Evolutionary conservation across 2,329 filamentous ascomycete genomes (phyloP).

Genomic region (Coniosporium tulheliwenetii): DNA sequence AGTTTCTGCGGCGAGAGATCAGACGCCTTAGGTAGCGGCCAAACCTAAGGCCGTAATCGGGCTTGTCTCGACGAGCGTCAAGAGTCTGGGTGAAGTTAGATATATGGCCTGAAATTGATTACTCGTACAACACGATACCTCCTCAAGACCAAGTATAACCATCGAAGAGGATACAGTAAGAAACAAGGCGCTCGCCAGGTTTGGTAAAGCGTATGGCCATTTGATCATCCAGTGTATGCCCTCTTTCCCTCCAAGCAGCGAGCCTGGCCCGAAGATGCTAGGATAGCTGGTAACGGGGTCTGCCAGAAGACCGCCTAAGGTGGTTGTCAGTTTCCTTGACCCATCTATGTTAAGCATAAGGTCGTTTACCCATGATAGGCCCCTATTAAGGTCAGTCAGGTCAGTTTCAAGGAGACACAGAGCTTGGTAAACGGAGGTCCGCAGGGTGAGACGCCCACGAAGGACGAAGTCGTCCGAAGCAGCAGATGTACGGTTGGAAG

Average conservation of each 20-base stretch:
- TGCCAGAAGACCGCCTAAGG: constrained; percentile 51
- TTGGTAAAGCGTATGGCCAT: constrained; percentile 57
- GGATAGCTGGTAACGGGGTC: constrained; percentile 50
- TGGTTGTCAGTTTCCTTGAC: constrained; percentile 11
- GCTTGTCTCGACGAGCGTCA: constrained; percentile 22
- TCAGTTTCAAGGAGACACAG: too few species aligned
- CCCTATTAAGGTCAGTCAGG: constrained; percentile 2
- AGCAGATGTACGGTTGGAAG: too few species aligned
- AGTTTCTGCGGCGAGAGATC: constrained; percentile 13
- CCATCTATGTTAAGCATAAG: background rate
- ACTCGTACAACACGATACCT: constrained; percentile 16
- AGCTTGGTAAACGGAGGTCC: too few species aligned
- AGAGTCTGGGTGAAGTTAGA: constrained; percentile 14
- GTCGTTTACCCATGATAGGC: constrained; percentile 17
- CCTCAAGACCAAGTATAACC: constrained; percentile 51
- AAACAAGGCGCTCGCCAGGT: constrained; percentile 47
- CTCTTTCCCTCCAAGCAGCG: constrained; percentile 37
- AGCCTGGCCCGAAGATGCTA: constrained; percentile 43
- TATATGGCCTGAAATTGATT: background rate
- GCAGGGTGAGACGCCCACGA: too few species aligned
- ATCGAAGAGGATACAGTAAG: constrained; percentile 38
- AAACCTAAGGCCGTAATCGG: constrained; percentile 23
- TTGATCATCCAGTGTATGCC: constrained; percentile 46
- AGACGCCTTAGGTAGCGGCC: constrained; percentile 20
- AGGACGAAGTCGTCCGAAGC: too few species aligned